Base-by-base conservation (phyloP, 495 filamentous ascomycete species). In the Xylaria sp. region DNA sequence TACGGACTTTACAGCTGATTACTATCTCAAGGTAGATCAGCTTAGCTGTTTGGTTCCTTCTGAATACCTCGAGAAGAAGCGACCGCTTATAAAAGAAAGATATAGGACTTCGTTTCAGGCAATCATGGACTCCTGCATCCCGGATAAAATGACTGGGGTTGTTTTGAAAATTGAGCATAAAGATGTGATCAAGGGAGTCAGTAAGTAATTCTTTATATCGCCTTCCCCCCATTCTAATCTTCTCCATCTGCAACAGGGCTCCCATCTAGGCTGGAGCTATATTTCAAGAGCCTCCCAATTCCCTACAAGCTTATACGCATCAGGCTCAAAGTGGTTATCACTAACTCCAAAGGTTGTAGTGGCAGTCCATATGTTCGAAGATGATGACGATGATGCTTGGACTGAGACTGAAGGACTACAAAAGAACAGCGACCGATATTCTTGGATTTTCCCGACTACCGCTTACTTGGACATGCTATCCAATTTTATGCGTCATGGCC, bases 71-170 rank as follows among this genome's bases (percentile, higher is more conserved):
- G 12, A 1, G 0, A 2, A 2, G 35, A n/a, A 43, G 5, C 17
- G 11, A 41, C 24, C 21, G 41, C 14, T 29, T 15, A 33, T 46
- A 9, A 31, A 7, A 11, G 14, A 63, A 1, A 26, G 61, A 17
- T 63, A n/a, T n/a, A 46, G 19, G n/a, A 29, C 11, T 26, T 44
- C 41, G n/a, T 5, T 63, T 2, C 19, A 46, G 15, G 40, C 61
- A 11, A 46, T 63, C 14, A 46, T 63, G 41, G 41, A 63, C 5
- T 63, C 31, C 61, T 63, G 61, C 24, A 48, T 17, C 21, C 40
- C 61, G 0, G 21, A 35, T 24, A 6, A 19, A 15, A 63, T 48
- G 61, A 33, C 24, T 17, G 61, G 61, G 11, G 11, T 33, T 33
- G 12, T 63, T 26, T 8, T 63, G 6, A 63, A 63, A 41, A 19